Base-by-base conservation (phyloP, 192 early-diverging fungal species). In the Linnemannia hyalina region DNA sequence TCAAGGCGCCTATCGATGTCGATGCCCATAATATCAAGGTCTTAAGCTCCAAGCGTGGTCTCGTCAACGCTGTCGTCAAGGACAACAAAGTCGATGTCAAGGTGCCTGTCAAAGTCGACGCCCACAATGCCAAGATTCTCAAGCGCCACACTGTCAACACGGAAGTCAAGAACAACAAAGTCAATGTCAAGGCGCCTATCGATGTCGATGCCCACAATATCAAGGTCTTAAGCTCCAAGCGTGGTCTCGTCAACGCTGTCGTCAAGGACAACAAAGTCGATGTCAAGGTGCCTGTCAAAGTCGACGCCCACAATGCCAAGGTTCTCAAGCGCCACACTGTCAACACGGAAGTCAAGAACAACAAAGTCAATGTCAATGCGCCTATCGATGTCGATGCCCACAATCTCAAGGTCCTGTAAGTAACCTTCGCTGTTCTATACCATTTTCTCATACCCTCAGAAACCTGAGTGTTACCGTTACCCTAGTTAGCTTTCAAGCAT, bases 301-400 rank as follows among this genome's bases (percentile, higher is more conserved):
- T 20, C 49, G 20, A 63, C 2, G 82, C 49, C 52, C 3, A 78
- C 1, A 36, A 74, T 22, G 5, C 40, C 47, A 73, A 79, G 26
- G 49, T 83, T 35, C 49, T 57, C 46, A 83, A 80, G 63, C 82
- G 82, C 35, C 5, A 26, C 49, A 23, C 38, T 10, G 7, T 74
- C 35, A 47, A 35, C 35, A 20, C 47, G 0, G 6, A 32, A 4
- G 52, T 74, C 32, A 57, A 38, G 10, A 42, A 80, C 57, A 83
- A 73, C 41, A 13, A 65, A 1, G 23, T 65, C 40, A 18, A 29
- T 0, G 52, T 1, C 35, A 6, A 26, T 0, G 60, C 23, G 23
- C 42, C 46, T 0, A 6, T 49, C 22, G 23, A 74, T 6, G n/a
- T 36, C 3, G 13, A 46, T 5, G 41, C 9, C 13, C 4, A 49